These are phyloP conservation scores for Eucalyptus albens DNA, from an alignment of 345 rosid species.

Conservation along the genomic window DNA sequence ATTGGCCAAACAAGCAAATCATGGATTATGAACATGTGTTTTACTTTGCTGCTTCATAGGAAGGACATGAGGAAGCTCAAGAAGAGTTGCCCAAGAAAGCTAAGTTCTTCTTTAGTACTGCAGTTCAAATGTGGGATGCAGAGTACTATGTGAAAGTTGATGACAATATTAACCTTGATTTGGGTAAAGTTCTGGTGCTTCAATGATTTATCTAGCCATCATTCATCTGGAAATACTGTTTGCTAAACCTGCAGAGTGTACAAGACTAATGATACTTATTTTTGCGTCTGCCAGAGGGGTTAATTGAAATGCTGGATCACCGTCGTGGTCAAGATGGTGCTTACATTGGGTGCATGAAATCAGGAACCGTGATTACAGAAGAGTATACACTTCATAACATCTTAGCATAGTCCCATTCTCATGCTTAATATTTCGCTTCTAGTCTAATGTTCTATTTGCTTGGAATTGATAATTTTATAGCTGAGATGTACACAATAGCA, in stretches of 20 bases:
- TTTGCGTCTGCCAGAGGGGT: constrained; percentile 41
- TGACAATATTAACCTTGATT: constrained; percentile 67
- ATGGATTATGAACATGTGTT: not conserved
- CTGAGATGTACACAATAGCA: not conserved
- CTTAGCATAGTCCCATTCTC: not conserved
- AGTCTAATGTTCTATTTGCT: not conserved
- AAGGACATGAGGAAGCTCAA: constrained; percentile 89
- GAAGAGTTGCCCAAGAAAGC: constrained; percentile 89
- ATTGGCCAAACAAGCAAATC: not conserved
- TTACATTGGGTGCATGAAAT: constrained; percentile 96
- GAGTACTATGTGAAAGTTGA: constrained; percentile 87
- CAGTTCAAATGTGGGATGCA: constrained; percentile 91
- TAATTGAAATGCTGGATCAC: constrained; percentile 57
- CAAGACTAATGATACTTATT: not conserved
- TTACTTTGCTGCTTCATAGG: constrained; percentile 28
- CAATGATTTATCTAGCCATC: not conserved
- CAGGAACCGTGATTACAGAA: constrained; percentile 76
- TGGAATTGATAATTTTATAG: not conserved
- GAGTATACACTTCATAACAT: constrained; percentile 18
- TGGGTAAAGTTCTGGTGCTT: constrained; percentile 30
- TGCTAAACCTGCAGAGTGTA: not conserved
- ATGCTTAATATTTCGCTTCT: not conserved
- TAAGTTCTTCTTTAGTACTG: constrained; percentile 77
- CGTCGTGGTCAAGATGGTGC: constrained; percentile 67
- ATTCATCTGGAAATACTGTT: not conserved